Conservation (phyloP, 2,329 filamentous ascomycete genomes). For the Sarocladiaceae sp. region DNA sequence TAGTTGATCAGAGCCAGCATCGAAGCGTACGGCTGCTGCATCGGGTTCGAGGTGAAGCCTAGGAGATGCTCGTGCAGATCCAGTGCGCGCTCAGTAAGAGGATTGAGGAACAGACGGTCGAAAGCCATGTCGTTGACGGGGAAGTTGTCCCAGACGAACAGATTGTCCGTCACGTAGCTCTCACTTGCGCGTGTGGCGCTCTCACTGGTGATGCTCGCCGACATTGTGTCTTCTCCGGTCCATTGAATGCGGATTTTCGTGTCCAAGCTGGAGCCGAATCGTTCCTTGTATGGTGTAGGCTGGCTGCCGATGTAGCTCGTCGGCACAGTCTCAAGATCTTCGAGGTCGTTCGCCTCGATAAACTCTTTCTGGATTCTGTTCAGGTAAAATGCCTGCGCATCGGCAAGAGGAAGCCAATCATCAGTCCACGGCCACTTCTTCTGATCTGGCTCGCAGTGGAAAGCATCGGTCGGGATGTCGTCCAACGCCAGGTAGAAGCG, state of each 20-base stretch:
- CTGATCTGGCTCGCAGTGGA: conserved; percentile 14
- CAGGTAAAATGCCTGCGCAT: conserved; percentile 13
- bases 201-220: conserved; percentile 12
- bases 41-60: conserved; percentile 15
- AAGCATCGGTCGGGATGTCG: conserved; percentile 12
- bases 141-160: conserved; percentile 16
- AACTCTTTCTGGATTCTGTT: conserved; percentile 15
- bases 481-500: conserved; percentile 16
- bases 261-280: conserved; percentile 13
- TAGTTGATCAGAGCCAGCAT: conserved; percentile 15
- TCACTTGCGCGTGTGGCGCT: conserved; percentile 11
- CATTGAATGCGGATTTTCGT: conserved; percentile 13
- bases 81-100: conserved; percentile 10
- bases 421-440: conserved; percentile 8
- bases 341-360: conserved; percentile 12
- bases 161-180: conserved; percentile 14
- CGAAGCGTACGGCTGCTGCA: conserved; percentile 15
- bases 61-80: conserved; percentile 14
- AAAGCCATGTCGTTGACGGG: conserved; percentile 14
- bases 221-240: conserved; percentile 15
- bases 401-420: conserved; percentile 11
- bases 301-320: conserved; percentile 14
- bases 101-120: conserved; percentile 14
- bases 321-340: conserved; percentile 13
- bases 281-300: conserved; percentile 12